phyloP scores from a whole-genome alignment of 129 eudicot species.

The carrot (Daucus carota) region DH1_v3.0 NC_030381.2:54159501-54160000 shows the following conservation, averaged over 20 bases:
- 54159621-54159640: constrained; percentile 53
- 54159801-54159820: constrained; percentile 60
- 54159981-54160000: constrained; percentile 76
- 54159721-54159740: constrained; percentile 87
- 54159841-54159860: constrained; percentile 48
- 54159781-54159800: constrained; percentile 58
- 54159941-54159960: constrained; percentile 60
- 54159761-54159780: constrained; percentile 35
- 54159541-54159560: constrained; percentile 26
- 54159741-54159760: constrained; percentile 21
- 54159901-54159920: constrained; percentile 54
- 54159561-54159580: constrained; percentile 35
- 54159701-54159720: constrained; percentile 50
- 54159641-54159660: constrained; percentile 46
- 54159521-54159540: constrained; percentile 27
- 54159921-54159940: constrained; percentile 44
- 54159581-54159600: constrained; percentile 43
- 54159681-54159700: constrained; percentile 65
- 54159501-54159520: constrained; percentile 39
- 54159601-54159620: constrained; percentile 68
- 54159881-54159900: constrained; percentile 31
- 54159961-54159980: constrained; percentile 47
- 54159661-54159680: constrained; percentile 47
- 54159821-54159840: constrained; percentile 57
- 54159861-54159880: constrained; percentile 53